These are phyloP conservation scores for Phaffia tasmanica DNA, from an alignment of 768 basidiomycete species.

Conservation along the genomic window DNA sequence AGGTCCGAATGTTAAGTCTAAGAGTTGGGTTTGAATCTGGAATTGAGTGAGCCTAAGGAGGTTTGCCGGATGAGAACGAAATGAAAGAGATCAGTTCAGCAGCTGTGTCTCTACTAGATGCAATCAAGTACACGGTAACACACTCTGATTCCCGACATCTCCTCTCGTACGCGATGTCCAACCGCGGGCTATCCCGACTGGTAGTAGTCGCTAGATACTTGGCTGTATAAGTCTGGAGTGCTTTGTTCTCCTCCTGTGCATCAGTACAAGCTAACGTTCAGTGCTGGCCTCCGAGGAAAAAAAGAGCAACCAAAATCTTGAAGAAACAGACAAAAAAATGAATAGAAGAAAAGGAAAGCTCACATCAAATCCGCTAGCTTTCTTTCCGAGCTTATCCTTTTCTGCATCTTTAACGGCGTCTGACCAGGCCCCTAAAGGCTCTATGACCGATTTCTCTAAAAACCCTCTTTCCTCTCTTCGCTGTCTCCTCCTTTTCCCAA, in stretches of 20 bases:
- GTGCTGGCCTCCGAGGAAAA: neutral
- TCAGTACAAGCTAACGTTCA: neutral
- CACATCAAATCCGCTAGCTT: conserved; percentile 13
- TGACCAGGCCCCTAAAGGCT: conserved; percentile 2
- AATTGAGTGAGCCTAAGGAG: conserved; percentile 15
- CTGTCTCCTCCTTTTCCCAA: conserved; percentile 9
- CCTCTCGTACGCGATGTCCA: conserved; percentile 8
- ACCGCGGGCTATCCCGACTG: conserved; percentile 1
- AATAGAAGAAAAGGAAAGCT: neutral
- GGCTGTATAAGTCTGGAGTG: neutral
- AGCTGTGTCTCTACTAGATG: neutral
- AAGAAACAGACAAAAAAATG: too few species aligned
- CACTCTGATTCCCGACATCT: conserved; percentile 18
- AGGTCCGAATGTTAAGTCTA: conserved; percentile 22
- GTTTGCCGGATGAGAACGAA: too few species aligned
- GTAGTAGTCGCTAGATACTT: conserved; percentile 14
- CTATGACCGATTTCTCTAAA: conserved; percentile 15
- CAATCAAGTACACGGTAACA: neutral
- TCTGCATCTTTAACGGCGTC: conserved; percentile 19
- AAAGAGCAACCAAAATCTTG: neutral
- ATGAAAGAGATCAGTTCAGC: neutral
- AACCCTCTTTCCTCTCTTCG: conserved; percentile 18
- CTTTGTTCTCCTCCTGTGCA: conserved; percentile 20
- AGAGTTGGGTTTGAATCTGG: conserved; percentile 16
- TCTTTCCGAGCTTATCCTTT: conserved; percentile 10